Base-by-base conservation (phyloP, 1,284 basidiomycete species). In the Neotropicomus parvogracilis region DNA sequence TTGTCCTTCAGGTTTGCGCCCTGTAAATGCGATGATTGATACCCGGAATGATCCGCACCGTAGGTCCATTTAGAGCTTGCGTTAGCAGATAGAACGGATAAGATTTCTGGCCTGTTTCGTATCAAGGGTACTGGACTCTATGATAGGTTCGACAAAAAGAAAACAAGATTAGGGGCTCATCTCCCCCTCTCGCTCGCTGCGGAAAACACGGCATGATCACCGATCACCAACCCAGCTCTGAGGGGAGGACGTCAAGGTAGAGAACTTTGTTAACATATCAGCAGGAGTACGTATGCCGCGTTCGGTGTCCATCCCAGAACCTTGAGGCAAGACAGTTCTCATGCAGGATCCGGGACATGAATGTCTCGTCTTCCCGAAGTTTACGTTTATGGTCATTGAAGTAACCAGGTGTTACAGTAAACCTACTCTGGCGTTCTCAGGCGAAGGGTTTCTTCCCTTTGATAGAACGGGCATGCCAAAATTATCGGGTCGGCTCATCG, bases 1-100 rank as follows among this genome's bases (percentile, higher is more conserved):
- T 48, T 13, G 21, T 40, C 42, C 32, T 52, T 54, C 55, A 53
- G 42, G 32, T 44, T 57, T 59, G 21, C 56, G 49, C 53, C 44
- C 34, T 26, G 17, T 45, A 20, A n/a, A 49, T 39, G 28, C 3
- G 27, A 24, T 8, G 21, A 40, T 54, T 52, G 51, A 55, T 50
- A 35, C 49, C 56, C 63, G 63, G 63, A 38, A 60, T 65, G 60
- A 65, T 62, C 60, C 60, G 61, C 46, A 47, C 12, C 20, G 35
- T 16, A 37, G 38, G 49, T 44, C 49, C 44, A 49, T 65, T 59
- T 53, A 55, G 49, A 58, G 43, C 41, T 37, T 24, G 27, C 35
- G 35, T 52, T 24, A 50, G 62, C 41, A 53, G 54, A 62, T 62
- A 53, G 50, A 50, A 62, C 52, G 60, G 59, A 52, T 47, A 44